phyloP scores from a whole-genome alignment of 2,329 filamentous ascomycete species.

The Sphaerulina vaccinii region DNA sequence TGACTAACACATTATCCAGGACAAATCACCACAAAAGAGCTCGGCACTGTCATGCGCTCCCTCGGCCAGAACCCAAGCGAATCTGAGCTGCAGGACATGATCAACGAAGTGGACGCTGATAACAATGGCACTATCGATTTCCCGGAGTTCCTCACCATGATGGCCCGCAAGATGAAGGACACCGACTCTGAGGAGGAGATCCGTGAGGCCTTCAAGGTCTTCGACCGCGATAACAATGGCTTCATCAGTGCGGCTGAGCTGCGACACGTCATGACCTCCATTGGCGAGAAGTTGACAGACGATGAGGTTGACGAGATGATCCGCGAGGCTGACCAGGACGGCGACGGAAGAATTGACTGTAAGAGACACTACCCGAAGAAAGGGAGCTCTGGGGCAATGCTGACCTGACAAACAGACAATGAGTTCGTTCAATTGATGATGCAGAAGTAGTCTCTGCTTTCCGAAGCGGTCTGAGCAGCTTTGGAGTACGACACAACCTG shows the following conservation, averaged over 20 bases:
- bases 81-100: conserved; percentile 64
- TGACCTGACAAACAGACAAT: conserved; percentile 45
- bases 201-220: conserved; percentile 64
- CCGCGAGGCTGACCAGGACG: conserved; percentile 63
- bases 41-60: conserved; percentile 63
- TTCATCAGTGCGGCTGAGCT: conserved; percentile 64
- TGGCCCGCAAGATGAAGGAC: conserved; percentile 62
- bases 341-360: conserved; percentile 65
- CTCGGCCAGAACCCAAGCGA: conserved; percentile 63
- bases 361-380: conserved; percentile 27
- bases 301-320: conserved; percentile 67
- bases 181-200: conserved; percentile 65
- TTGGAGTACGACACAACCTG: conserved; percentile 1
- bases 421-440: conserved; percentile 58
- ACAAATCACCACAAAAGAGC: conserved; percentile 63
- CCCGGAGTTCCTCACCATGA: conserved; percentile 66
- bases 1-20: conserved; percentile 43
- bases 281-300: conserved; percentile 64
- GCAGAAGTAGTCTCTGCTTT: conserved; percentile 48
- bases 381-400: background rate
- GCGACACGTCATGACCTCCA: conserved; percentile 62
- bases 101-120: conserved; percentile 65
- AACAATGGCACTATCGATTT: conserved; percentile 66
- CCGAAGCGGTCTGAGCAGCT: background rate
- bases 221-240: conserved; percentile 65